phyloP scores from a whole-genome alignment of 116 monocot species.

The Papilionanthe hybrid region DNA sequence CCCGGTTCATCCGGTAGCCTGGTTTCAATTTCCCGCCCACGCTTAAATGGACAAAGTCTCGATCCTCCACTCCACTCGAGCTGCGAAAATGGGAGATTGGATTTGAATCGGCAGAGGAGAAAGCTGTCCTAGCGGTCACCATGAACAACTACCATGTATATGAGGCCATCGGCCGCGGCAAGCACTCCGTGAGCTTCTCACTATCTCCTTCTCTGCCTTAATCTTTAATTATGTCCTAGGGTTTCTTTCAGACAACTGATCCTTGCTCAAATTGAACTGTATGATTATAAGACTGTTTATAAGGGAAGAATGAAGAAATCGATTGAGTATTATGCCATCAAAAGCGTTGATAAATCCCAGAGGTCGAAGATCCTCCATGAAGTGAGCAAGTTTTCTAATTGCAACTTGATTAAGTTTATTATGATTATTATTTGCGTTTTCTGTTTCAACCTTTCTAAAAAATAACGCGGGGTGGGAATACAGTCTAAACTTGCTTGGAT shows the following conservation, averaged over 20 bases:
- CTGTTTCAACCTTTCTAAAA: not conserved
- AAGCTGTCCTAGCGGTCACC: not conserved
- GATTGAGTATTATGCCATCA: constrained; percentile 90
- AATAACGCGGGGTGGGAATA: not conserved
- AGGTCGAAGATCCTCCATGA: constrained; percentile 82
- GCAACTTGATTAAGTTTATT: not conserved
- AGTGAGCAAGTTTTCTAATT: constrained; percentile 32
- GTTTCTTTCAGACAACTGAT: constrained; percentile 5
- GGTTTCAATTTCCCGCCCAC: constrained; percentile 13
- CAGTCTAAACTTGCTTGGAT: not conserved
- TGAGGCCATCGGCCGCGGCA: constrained; percentile 90
- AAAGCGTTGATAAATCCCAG: constrained; percentile 96
- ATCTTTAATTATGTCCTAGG: not conserved
- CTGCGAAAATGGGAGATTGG: not conserved
- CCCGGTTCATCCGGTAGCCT: not conserved
- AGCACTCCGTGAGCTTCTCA: constrained; percentile 64
- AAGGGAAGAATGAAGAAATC: constrained; percentile 98
- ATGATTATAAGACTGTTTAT: constrained; percentile 55
- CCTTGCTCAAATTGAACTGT: not conserved
- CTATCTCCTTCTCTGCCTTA: not conserved
- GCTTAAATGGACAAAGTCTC: not conserved
- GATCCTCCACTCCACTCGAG: not conserved
- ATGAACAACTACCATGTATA: constrained; percentile 99
- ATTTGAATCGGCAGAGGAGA: not conserved
- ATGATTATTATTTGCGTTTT: not conserved